These are phyloP conservation scores for Teratosphaeria pseudoeucalypti DNA, from an alignment of 2,329 filamentous ascomycete genomes.

Conservation along the genomic window DNA sequence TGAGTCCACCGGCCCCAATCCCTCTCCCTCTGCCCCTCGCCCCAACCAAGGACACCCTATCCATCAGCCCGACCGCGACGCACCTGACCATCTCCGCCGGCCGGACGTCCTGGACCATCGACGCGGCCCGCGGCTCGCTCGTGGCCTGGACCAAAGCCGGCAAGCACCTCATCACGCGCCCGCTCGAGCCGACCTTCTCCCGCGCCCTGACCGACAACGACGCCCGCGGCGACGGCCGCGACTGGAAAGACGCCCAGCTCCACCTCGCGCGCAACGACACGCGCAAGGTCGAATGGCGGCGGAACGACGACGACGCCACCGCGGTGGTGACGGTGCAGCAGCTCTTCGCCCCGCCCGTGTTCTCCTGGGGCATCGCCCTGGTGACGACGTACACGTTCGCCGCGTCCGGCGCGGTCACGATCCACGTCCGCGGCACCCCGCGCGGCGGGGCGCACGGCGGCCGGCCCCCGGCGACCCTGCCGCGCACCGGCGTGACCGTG, in stretches of 20 bases:
- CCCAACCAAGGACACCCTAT: background rate
- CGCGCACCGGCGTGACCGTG: constrained; percentile 52
- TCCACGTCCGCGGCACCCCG: constrained; percentile 30
- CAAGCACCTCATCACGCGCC: constrained; percentile 10
- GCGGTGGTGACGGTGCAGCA: constrained; percentile 10
- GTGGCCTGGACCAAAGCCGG: constrained; percentile 16
- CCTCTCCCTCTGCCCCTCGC: background rate
- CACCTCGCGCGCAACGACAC: constrained; percentile 13
- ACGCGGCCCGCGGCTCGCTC: constrained; percentile 12
- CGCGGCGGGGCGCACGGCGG: constrained; percentile 35
- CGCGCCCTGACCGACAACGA: constrained; percentile 59
- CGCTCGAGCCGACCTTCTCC: constrained; percentile 39
- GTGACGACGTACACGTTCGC: constrained; percentile 44
- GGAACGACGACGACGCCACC: background rate
- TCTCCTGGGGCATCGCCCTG: constrained; percentile 45
- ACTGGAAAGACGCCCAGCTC: constrained; percentile 39
- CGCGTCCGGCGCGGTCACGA: constrained; percentile 33
- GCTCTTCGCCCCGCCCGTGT: constrained; percentile 43
- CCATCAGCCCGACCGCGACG: background rate
- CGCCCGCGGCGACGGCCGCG: constrained; percentile 40
- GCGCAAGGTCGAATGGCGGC: constrained; percentile 8
- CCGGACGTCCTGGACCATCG: constrained; percentile 11
- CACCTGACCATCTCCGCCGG: constrained; percentile 3
- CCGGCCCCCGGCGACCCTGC: constrained; percentile 44
- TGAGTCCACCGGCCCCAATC: constrained; percentile 10